Evolutionary conservation across 495 filamentous ascomycete species (phyloP).

Genomic region (Daldinia concentrica): DNA sequence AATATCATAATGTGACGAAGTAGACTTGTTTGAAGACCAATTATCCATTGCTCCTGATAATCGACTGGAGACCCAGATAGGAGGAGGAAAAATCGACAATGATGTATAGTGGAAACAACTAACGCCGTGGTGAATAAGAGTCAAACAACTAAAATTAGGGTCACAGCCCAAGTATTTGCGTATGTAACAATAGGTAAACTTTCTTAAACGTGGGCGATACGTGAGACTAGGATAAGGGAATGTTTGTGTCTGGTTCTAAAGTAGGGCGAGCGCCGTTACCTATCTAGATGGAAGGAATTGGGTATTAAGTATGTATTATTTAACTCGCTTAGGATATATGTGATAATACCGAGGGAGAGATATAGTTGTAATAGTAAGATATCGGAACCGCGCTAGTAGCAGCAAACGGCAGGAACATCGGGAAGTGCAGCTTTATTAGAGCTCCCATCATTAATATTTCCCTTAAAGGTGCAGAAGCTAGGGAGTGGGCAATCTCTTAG

Average conservation of each 20-base stretch:
- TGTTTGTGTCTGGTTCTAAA: neutral
- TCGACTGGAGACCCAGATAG: neutral
- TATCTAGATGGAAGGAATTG: neutral
- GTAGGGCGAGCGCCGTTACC: neutral
- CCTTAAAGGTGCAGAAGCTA: neutral
- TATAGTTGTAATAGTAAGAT: constrained; percentile 10
- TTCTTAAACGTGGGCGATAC: neutral
- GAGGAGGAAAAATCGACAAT: neutral
- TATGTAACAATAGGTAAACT: neutral
- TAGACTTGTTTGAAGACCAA: constrained; percentile 17
- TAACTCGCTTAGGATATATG: constrained; percentile 19
- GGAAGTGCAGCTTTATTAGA: constrained; percentile 31
- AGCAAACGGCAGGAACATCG: constrained; percentile 39
- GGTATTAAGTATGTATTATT: constrained; percentile 18
- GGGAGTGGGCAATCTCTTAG: neutral
- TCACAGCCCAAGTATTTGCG: neutral
- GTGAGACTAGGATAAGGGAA: neutral
- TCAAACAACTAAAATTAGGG: neutral
- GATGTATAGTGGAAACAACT: neutral
- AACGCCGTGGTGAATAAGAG: neutral
- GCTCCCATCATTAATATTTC: constrained; percentile 6
- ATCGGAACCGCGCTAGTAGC: constrained; percentile 24
- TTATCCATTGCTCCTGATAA: constrained; percentile 28
- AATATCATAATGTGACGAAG: constrained; percentile 43
- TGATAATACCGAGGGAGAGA: constrained; percentile 7